These are phyloP conservation scores for Chondrus crispus DNA, from an alignment of 23 red algal species.

Conservation along the genomic window DNA sequence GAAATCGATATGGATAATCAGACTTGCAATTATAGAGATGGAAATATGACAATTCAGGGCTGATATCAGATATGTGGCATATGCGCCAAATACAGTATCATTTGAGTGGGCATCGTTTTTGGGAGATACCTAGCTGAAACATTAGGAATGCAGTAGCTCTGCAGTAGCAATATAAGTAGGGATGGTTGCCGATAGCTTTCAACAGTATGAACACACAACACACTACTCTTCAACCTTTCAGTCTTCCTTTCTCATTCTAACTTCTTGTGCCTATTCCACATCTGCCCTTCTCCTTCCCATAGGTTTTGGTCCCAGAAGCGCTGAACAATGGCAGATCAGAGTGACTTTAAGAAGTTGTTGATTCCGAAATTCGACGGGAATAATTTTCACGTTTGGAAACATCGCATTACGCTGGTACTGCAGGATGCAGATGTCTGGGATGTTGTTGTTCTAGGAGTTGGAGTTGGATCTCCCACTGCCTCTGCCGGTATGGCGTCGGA, in stretches of 20 bases:
- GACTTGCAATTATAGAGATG: no score
- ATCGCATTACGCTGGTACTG: not conserved
- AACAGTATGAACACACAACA: no score
- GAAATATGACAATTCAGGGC: no score
- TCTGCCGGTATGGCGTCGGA: not conserved
- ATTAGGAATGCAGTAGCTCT: no score
- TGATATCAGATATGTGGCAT: no score
- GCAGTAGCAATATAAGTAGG: no score
- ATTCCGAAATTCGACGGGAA: not conserved
- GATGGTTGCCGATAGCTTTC: no score
- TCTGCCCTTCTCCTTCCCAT: not conserved
- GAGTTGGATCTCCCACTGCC: not conserved
- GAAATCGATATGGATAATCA: no score
- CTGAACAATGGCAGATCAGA: not conserved
- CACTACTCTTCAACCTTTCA: no score
- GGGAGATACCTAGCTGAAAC: no score
- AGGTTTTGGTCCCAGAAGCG: not conserved
- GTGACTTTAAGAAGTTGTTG: not conserved
- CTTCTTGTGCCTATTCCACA: not conserved
- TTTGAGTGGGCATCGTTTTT: no score
- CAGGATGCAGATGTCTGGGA: not conserved
- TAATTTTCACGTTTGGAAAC: not conserved
- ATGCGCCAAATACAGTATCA: no score
- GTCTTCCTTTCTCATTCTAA: not conserved
- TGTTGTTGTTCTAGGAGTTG: not conserved